phyloP scores from a whole-genome alignment of 768 basidiomycete genomes.

The Boletellus emodensis region DNA sequence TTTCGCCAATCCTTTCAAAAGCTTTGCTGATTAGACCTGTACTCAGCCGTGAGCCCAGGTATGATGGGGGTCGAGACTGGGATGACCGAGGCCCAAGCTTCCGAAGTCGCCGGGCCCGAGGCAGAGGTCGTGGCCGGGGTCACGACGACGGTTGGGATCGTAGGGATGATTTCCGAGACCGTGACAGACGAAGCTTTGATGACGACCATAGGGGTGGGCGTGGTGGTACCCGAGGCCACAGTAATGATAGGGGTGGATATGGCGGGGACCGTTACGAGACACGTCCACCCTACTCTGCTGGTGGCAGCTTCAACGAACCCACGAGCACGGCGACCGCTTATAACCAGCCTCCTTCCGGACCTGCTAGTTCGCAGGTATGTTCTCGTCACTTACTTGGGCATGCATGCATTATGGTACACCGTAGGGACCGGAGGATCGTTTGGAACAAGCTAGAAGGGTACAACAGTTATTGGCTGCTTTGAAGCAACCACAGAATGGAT shows the following conservation, averaged over 20 bases:
- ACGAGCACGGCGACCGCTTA: conserved; percentile 22
- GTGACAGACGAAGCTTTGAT: conserved; percentile 32
- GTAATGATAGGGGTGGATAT: conserved; percentile 40
- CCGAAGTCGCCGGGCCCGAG: conserved; percentile 38
- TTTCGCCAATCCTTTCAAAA: not conserved
- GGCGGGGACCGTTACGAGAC: conserved; percentile 44
- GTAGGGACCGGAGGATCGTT: conserved; percentile 56
- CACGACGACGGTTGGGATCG: conserved; percentile 44
- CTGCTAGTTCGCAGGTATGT: conserved; percentile 30
- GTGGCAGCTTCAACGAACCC: conserved; percentile 24
- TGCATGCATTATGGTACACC: not conserved
- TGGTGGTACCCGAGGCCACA: conserved; percentile 35
- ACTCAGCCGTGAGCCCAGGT: conserved; percentile 29
- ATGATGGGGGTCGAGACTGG: conserved; percentile 45
- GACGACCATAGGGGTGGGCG: conserved; percentile 36
- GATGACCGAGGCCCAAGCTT: conserved; percentile 38
- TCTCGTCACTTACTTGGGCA: not conserved
- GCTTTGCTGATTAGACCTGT: conserved; percentile 5
- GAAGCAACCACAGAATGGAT: conserved; percentile 58
- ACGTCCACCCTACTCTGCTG: conserved; percentile 33
- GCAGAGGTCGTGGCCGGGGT: conserved; percentile 39
- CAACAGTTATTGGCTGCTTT: conserved; percentile 81
- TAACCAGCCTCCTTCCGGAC: conserved; percentile 20
- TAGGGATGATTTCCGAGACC: conserved; percentile 40
- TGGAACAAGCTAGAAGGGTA: conserved; percentile 85